Percentiles rank a stretch among this genome's conserved stretches.
Conservation (phyloP, 2,329 filamentous ascomycete genomes). For the Ophiobolus disseminans region DNA sequence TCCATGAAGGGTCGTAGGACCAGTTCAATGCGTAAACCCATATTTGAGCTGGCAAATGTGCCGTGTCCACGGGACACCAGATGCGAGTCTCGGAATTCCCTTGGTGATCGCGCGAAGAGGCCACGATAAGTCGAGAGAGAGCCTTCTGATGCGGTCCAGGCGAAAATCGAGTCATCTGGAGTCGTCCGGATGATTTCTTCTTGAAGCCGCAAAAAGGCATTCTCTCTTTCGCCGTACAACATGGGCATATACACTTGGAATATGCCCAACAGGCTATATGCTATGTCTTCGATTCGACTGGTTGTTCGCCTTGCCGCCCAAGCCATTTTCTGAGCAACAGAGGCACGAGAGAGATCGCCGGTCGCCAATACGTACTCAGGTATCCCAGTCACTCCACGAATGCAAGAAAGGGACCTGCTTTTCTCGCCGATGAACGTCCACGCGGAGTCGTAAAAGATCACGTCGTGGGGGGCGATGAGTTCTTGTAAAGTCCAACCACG, state of each 20-base stretch:
- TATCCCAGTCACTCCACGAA: background rate
- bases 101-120: background rate
- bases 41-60: background rate
- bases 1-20: background rate
- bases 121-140: background rate
- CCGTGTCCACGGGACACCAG: background rate
- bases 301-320: slow-evolving; percentile 29
- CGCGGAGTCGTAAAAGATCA: background rate
- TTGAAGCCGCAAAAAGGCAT: slow-evolving; percentile 24
- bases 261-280: slow-evolving; percentile 29
- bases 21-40: background rate
- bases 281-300: slow-evolving; percentile 26
- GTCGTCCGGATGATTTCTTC: background rate
- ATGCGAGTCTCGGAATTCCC: background rate
- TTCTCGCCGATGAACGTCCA: background rate
- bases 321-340: slow-evolving; percentile 11
- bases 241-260: slow-evolving; percentile 27
- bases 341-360: background rate
- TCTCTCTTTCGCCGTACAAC: slow-evolving; percentile 25
- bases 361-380: background rate
- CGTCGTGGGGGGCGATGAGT: background rate
- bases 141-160: background rate
- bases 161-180: background rate
- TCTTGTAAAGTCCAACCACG: background rate
- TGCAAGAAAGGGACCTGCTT: background rate